Percentiles rank a stretch among this genome's conserved stretches.
Conservation (phyloP, 176 grass and related monocot species). For the Avena eriantha region DNA sequence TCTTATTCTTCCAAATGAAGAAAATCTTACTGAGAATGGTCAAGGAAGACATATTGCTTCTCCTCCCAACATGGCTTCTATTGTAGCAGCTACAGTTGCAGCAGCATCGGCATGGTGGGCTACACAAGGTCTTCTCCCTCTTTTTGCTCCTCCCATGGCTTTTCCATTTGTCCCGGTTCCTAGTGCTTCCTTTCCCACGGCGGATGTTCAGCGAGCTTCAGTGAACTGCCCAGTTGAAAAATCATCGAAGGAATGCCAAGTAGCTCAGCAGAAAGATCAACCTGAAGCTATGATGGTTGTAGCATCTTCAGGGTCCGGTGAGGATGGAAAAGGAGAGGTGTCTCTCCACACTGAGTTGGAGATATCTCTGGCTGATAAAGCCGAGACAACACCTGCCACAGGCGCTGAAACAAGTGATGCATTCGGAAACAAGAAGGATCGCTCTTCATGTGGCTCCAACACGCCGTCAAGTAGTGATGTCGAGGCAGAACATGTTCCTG, state of each 20-base stretch:
- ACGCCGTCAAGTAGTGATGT: conserved; percentile 84
- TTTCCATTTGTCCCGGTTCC: conserved; percentile 57
- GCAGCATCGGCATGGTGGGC: conserved; percentile 97
- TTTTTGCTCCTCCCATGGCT: conserved; percentile 61
- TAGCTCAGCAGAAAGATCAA: conserved; percentile 39
- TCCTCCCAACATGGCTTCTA: conserved; percentile 66
- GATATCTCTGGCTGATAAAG: conserved; percentile 46
- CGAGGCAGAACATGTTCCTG: conserved; percentile 63
- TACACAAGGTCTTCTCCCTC: conserved; percentile 88
- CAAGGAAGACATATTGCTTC: conserved; percentile 49
- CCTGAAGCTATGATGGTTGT: conserved; percentile 45
- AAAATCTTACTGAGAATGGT: conserved; percentile 51
- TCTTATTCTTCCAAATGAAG: conserved; percentile 49
- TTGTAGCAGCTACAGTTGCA: conserved; percentile 80
- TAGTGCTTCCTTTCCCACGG: conserved; percentile 41
- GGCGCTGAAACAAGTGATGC: conserved; percentile 51
- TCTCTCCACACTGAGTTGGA: conserved; percentile 47
- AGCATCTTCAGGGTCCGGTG: conserved; percentile 47
- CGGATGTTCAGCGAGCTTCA: conserved; percentile 44
- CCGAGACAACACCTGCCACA: conserved; percentile 38
- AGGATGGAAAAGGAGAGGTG: conserved; percentile 48
- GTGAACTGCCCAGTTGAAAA: conserved; percentile 44
- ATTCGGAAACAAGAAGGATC: conserved; percentile 67
- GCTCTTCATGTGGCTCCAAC: conserved; percentile 97
- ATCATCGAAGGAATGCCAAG: conserved; percentile 44